Evolutionary conservation across 2,329 filamentous ascomycete species (phyloP).

Genomic region (Aspergillus brunneoviolaceus): DNA sequence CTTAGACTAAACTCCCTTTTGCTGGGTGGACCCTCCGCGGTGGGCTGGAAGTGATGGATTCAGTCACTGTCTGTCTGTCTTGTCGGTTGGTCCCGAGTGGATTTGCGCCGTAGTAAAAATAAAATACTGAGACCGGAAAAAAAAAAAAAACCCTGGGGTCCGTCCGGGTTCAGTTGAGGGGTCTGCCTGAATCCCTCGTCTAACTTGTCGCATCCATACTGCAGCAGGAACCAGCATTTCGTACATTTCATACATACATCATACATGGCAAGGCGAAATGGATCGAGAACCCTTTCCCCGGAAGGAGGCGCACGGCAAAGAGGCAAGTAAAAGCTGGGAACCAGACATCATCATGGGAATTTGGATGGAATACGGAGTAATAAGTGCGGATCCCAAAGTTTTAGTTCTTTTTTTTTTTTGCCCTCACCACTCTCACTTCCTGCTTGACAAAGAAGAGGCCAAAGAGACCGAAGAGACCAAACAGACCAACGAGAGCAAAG

Average conservation of each 20-base stretch:
- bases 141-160: neutral
- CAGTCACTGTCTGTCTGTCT: too few species aligned
- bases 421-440: neutral
- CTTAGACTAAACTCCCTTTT: too few species aligned
- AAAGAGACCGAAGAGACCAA: neutral
- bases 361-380: neutral
- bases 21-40: too few species aligned
- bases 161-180: neutral
- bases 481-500: neutral
- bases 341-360: neutral
- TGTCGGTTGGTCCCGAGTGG: neutral
- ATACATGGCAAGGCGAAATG: neutral
- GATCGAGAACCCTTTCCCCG: neutral
- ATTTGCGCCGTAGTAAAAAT: neutral
- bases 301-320: neutral
- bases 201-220: neutral
- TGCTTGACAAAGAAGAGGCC: neutral
- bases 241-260: too few species aligned
- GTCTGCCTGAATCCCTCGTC: neutral
- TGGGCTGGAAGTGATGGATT: too few species aligned
- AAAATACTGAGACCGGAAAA: too few species aligned
- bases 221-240: neutral
- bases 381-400: neutral
- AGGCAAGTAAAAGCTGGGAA: neutral
- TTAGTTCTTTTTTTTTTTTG: neutral